phyloP scores from a whole-genome alignment of 805 yeast genomes.

The Schwanniomyces pseudopolymorphus region DNA sequence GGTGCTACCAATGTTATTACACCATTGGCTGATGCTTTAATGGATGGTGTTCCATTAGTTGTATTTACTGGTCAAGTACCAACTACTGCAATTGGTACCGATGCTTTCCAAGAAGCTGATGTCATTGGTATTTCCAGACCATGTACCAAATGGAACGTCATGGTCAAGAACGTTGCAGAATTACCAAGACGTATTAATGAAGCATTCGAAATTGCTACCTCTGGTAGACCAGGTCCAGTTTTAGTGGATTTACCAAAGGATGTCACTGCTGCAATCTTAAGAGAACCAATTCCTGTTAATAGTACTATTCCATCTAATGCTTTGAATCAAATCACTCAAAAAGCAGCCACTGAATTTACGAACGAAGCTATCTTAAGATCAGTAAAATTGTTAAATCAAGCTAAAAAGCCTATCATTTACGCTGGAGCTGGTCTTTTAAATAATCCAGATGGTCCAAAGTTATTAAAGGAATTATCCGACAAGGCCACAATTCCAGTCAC shows the following conservation, averaged over 20 bases:
- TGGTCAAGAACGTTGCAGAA: slow-evolving; percentile 94
- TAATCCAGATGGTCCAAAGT: slow-evolving; percentile 73
- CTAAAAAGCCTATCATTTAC: slow-evolving; percentile 85
- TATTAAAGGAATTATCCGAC: slow-evolving; percentile 81
- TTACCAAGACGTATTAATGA: slow-evolving; percentile 94
- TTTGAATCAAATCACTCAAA: slow-evolving; percentile 65
- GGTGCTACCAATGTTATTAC: slow-evolving; percentile 98
- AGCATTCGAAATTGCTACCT: slow-evolving; percentile 94
- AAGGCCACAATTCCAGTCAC: slow-evolving; percentile 95
- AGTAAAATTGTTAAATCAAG: slow-evolving; percentile 73
- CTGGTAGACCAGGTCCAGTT: slow-evolving; percentile 98
- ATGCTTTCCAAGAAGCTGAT: slow-evolving; percentile 99
- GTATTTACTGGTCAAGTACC: slow-evolving; percentile 98
- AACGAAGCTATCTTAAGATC: slow-evolving; percentile 71
- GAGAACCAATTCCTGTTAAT: slow-evolving; percentile 79
- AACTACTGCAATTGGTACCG: slow-evolving; percentile 94
- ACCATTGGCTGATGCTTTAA: slow-evolving; percentile 97
- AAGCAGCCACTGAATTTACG: slow-evolving; percentile 72
- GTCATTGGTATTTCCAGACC: slow-evolving; percentile 95
- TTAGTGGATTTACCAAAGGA: slow-evolving; percentile 97
- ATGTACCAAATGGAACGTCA: slow-evolving; percentile 98
- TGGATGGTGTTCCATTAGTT: slow-evolving; percentile 96
- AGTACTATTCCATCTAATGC: slow-evolving; percentile 76
- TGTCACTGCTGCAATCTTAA: slow-evolving; percentile 89
- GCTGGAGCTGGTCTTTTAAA: slow-evolving; percentile 91